phyloP scores from a whole-genome alignment of 2,329 filamentous ascomycete genomes.

The Colletotrichum filicis region DNA sequence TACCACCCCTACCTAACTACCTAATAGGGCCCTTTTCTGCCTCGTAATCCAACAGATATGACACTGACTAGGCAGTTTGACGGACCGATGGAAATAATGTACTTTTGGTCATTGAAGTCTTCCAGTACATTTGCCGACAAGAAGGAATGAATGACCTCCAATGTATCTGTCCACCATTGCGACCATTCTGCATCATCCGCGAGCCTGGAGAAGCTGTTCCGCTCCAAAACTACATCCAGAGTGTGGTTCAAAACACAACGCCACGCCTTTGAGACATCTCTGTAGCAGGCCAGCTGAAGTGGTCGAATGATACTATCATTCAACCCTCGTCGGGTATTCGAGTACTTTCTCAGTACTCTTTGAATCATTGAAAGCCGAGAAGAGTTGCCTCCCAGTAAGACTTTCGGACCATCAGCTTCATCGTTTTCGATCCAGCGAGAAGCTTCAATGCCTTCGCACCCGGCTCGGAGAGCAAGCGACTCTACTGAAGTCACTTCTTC shows the following conservation, averaged over 20 bases:
- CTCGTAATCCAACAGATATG: too few relatives aligned
- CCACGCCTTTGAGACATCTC: not conserved
- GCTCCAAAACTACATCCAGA: rapidly evolving
- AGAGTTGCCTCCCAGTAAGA: not conserved
- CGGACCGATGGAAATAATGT: not conserved
- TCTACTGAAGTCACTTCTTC: not conserved
- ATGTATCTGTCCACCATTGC: rapidly evolving
- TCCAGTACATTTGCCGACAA: not conserved
- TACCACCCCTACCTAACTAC: too few relatives aligned
- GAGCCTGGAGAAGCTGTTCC: rapidly evolving
- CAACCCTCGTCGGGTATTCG: too few relatives aligned
- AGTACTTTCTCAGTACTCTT: not conserved
- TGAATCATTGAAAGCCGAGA: not conserved
- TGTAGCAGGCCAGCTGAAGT: not conserved
- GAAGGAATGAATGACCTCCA: not conserved
- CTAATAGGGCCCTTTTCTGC: too few relatives aligned
- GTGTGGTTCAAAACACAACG: not conserved
- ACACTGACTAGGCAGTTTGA: too few relatives aligned
- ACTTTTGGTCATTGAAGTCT: not conserved
- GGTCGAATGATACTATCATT: not conserved
- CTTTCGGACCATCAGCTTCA: too few relatives aligned
- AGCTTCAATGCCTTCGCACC: not conserved
- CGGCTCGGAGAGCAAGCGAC: not conserved
- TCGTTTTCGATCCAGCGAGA: too few relatives aligned
- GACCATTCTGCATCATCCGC: rapidly evolving